Evolutionary conservation across 2,329 filamentous ascomycete genomes (phyloP).

Genomic region (Colletotrichum karsti): DNA sequence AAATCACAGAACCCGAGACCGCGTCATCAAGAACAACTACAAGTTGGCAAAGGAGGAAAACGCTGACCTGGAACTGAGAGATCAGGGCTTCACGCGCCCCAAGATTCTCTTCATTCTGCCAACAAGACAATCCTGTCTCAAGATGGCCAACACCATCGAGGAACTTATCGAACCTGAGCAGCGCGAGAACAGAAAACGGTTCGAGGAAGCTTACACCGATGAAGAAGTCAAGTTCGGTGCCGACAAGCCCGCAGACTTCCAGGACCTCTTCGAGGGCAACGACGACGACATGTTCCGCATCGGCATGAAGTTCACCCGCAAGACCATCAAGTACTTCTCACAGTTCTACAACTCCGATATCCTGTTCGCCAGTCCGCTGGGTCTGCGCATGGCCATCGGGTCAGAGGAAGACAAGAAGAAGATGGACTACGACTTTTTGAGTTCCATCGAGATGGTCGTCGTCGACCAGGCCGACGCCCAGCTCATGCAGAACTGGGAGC

Average conservation of each 20-base stretch:
- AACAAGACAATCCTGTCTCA: constrained; percentile 85
- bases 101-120: constrained; percentile 92
- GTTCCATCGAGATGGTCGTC: constrained; percentile 89
- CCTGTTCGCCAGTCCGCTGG: constrained; percentile 89
- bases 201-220: constrained; percentile 82
- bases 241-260: constrained; percentile 86
- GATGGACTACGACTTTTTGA: constrained; percentile 88
- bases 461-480: constrained; percentile 93
- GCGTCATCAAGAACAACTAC: constrained; percentile 91
- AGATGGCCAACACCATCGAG: constrained; percentile 80
- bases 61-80: constrained; percentile 78
- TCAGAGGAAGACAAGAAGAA: constrained; percentile 70
- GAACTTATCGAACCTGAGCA: constrained; percentile 83
- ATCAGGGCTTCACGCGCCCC: constrained; percentile 95
- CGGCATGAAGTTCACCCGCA: constrained; percentile 96
- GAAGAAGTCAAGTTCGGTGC: constrained; percentile 73
- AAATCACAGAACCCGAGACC: constrained; percentile 76
- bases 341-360: constrained; percentile 98
- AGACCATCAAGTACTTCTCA: constrained; percentile 93
- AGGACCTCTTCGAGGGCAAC: constrained; percentile 90
- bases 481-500: constrained; percentile 98
- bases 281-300: constrained; percentile 97
- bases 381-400: constrained; percentile 89
- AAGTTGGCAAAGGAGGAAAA: constrained; percentile 74
- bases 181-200: constrained; percentile 93